Base-by-base conservation (phyloP, 2,329 filamentous ascomycete genomes). In the Fusarium sp. region DNA sequence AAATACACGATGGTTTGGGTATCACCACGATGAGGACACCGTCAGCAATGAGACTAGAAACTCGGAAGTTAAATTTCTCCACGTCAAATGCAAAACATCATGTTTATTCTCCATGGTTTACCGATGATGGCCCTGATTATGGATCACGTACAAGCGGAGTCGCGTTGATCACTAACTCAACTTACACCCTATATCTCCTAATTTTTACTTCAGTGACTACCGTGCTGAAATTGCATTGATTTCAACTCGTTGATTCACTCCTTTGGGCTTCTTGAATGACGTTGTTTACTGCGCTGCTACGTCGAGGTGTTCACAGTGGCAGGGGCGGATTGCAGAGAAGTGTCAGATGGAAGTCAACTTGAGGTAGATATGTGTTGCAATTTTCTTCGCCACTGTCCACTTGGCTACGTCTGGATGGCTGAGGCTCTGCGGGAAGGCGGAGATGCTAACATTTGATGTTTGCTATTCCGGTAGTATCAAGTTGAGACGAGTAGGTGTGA, bases 341-440 rank as follows among this genome's bases (percentile, higher is more conserved):
- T 46, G 50, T 50, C 59, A 50, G 26, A 47, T 46, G 13, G 31
- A 49, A 31, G 38, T 18, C 18, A 42, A 20, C 24, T 39, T 21
- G n/a, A 9, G 10, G n/a, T 28, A 20, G 15, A 57, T 23, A 20
- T 21, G 29, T 37, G n/a, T 49, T 53, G 18, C 29, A 49, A 12
- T 39, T 37, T n/a, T 35, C 43, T 50, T 63, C 28, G 52, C 66
- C 62, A 63, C 66, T 44, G 66, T 67, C 63, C 66, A 69, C 66
- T 57, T 69, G 66, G 48, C 66, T 37, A 57, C 37, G 35, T 41
- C 57, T 69, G 66, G 62, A 52, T 70, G 66, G 66, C 57, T 67
- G 66, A 70, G 66, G 66, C 66, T 69, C 66, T 69, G 66, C 66
- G 66, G 66, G 62, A 69, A 67, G 57, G 62, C 63, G 37, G 39